Base-by-base conservation (phyloP, 345 rosid species). In the Populus davidiana region DNA sequence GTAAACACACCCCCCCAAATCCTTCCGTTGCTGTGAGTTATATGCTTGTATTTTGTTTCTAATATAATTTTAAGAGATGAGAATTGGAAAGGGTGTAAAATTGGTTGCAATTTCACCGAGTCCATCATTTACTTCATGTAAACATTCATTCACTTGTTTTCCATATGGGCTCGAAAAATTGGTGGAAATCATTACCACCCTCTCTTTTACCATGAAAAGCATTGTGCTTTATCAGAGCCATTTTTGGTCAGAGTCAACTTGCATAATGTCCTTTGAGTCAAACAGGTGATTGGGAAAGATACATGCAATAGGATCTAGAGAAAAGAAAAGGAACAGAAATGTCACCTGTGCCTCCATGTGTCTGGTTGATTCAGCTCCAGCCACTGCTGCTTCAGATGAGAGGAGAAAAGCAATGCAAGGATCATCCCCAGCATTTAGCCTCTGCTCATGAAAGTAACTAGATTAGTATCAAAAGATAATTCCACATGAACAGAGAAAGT, bases 321-420 rank as follows among this genome's bases (percentile, higher is more conserved):
- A 44, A 20, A 23, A 33, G 43, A 12, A 29, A 71, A 54, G 14
- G 39, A 61, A 70, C 8, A 69, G 52, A 5, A 71, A 59, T 41
- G 75, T 83, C 76, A 93, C 99, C 99, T 95, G 98, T 23, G 99
- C 99, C 77, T 85, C 90, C 99, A 95, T 93, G 63, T 83, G 69
- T 81, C 82, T 87, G 78, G 99, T 95, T 74, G 96, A 89, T 85
- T 95, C 94, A 39, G 99, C 99, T 73, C 99, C 99, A 29, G 81
- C 86, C 61, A 88, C 61, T 72, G 99, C 97, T 25, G 93, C 97
- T 86, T 91, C 94, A 4, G 96, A 91, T 17, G 96, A 95, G 70
- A 86, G 81, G 83, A 88, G 33, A 75, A 95, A 95, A 13, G 98
- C 96, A 66, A 89, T 78, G 52, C 67, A 52, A 12, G 99, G 91